Evolutionary conservation across 2,329 filamentous ascomycete species (phyloP).

Genomic region (Sordariomycetes sp.): DNA sequence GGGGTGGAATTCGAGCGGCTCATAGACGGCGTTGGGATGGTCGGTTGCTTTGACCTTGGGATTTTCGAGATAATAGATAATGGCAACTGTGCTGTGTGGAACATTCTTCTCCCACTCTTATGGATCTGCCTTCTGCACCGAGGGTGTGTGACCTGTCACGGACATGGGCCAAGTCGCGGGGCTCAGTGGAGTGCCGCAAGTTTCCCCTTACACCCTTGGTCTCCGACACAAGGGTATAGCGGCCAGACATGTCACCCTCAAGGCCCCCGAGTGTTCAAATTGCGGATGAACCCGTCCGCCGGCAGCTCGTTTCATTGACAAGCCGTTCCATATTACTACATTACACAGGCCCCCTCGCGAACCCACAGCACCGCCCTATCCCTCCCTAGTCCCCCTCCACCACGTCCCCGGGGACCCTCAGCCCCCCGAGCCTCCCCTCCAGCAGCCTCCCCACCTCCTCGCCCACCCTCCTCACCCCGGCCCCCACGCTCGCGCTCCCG

Average conservation of each 20-base stretch:
- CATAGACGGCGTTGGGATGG: background rate
- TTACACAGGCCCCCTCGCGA: background rate
- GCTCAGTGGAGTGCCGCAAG: too few species aligned
- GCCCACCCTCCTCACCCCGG: constrained; percentile 37
- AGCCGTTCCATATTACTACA: background rate
- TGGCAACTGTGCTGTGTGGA: background rate
- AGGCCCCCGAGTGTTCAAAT: too few species aligned
- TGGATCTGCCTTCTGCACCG: too few species aligned
- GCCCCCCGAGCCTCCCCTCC: constrained; percentile 45
- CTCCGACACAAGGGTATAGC: too few species aligned
- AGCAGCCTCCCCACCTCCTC: constrained; percentile 49
- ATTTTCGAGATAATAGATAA: background rate
- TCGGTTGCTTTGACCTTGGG: constrained; percentile 2
- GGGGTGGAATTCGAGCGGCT: background rate
- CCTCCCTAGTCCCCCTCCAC: constrained; percentile 20
- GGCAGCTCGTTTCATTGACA: background rate
- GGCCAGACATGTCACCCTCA: too few species aligned
- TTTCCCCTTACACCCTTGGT: too few species aligned
- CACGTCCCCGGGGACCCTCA: constrained; percentile 42
- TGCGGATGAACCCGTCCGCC: too few species aligned
- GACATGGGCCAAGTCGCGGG: too few species aligned
- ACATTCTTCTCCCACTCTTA: too few species aligned
- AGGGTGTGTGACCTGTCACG: too few species aligned
- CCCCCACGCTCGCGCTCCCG: constrained; percentile 30
- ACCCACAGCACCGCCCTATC: background rate